phyloP scores from a whole-genome alignment of 805 yeast species.

The Tetrapisispora nanseiensis region DNA sequence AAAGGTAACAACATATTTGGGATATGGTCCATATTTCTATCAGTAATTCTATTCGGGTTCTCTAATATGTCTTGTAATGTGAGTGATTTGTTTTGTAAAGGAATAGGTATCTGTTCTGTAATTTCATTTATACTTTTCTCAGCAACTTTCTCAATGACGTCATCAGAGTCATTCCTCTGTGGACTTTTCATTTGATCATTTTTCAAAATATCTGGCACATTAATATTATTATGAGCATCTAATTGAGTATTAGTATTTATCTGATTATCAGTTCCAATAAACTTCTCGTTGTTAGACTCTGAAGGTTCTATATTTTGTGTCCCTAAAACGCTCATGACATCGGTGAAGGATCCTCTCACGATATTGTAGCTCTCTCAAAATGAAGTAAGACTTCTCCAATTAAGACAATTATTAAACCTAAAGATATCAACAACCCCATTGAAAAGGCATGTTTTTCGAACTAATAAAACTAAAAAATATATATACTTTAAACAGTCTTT shows the following conservation, averaged over 20 bases:
- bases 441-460: no score
- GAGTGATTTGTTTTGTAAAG: neutral
- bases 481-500: no score
- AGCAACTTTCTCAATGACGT: neutral
- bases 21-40: neutral
- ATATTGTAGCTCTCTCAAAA: no score
- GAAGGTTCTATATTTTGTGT: no score
- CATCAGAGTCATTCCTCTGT: neutral
- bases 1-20: neutral
- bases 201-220: neutral
- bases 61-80: conserved; percentile 1
- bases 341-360: no score
- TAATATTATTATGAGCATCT: neutral
- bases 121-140: neutral
- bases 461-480: no score
- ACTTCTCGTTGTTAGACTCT: no score
- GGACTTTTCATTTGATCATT: neutral
- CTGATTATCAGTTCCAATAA: no score
- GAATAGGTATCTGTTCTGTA: neutral
- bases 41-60: neutral
- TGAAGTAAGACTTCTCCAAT: no score
- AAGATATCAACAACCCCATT: no score
- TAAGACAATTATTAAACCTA: neutral
- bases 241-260: neutral
- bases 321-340: no score